These are phyloP conservation scores for Lecanicillium sp. DNA, from an alignment of 2,329 filamentous ascomycete genomes.

Conservation along the genomic window DNA sequence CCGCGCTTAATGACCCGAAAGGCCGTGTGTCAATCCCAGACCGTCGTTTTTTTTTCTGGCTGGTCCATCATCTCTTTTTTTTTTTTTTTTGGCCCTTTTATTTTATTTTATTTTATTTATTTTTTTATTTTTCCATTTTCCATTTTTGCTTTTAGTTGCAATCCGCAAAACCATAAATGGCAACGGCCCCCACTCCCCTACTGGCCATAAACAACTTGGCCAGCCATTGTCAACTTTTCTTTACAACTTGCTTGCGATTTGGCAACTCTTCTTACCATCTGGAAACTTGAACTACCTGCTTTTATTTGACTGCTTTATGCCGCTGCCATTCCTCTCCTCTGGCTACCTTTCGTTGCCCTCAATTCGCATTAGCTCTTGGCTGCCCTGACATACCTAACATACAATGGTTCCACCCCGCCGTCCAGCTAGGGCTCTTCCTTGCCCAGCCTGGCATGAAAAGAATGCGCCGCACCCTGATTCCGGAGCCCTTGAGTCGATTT, in stretches of 20 bases:
- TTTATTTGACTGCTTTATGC: neutral
- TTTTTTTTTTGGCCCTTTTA: constrained; percentile 6
- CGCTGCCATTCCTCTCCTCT: neutral
- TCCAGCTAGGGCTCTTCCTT: neutral
- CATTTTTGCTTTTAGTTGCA: constrained; percentile 10
- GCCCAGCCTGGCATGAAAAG: neutral
- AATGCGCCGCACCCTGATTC: neutral
- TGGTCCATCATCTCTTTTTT: constrained; percentile 16
- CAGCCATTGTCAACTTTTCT: constrained; percentile 2
- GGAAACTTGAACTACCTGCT: neutral
- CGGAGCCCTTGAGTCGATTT: neutral
- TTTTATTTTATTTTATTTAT: no score
- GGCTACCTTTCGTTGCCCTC: neutral
- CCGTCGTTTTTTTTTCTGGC: constrained; percentile 6
- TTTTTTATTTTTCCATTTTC: neutral
- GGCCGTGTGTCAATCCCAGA: constrained; percentile 11
- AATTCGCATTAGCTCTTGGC: neutral
- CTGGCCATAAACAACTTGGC: constrained; percentile 1
- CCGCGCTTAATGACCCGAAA: constrained; percentile 10
- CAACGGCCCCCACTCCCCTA: constrained; percentile 24
- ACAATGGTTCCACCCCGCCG: constrained; percentile 12
- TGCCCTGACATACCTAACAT: neutral
- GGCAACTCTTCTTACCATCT: neutral
- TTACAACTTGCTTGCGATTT: neutral
- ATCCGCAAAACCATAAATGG: constrained; percentile 29